Evolutionary conservation across 352 stramenopile species (phyloP), one percentile per base, ranked within the genome.

Genomic region (Globisporangium nagaii): DNA sequence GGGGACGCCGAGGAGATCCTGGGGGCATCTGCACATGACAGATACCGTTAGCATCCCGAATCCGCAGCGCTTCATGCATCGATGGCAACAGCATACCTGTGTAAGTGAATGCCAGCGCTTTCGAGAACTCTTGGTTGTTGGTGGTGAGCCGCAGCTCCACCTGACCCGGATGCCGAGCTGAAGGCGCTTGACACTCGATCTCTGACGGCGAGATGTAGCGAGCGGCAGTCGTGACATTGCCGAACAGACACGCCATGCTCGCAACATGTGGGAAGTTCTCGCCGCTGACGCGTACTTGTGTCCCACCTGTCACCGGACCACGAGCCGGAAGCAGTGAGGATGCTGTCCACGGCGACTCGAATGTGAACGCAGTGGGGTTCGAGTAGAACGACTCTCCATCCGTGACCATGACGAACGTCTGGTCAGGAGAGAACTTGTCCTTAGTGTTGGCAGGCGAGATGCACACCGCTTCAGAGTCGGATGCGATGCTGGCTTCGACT

Each of bases 351-450:
- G 22, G 53, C 11, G 42, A 40, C 28, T 86, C 71, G 44, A 88
- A 91, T 1, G 54, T 34, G 28, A 72, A 91, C 15, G 52, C 42
- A 22, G 88, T 30, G 9, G 72, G 74, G 56, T 91, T 91, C 0
- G 80, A 86, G 44, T 65, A 88, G 45, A 80, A 80, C 1, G 60
- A 66, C 28, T 68, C 42, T 2, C 62, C 65, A 40, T 88, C 71
- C 1, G 73, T 88, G 17, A 90, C 59, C 62, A 82, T 79, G 47
- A 84, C n/a, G 46, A 75, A 85, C 0, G 62, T 77, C 39, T 50
- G 41, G 0, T 37, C 59, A 9, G 65, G 64, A 37, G 62, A 59
- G 25, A 64, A 59, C 17, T 40, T 56, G 11, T 20, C 48, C 22
- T 28, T 8, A 1, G 28, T 39, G 40, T 73, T 75, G 36, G 53